A percentile compares a stretch with the other conserved stretches of the same genome.
Evolutionary conservation across 495 filamentous ascomycete genomes (phyloP).

Genomic region (Hypoxylon perforatum): DNA sequence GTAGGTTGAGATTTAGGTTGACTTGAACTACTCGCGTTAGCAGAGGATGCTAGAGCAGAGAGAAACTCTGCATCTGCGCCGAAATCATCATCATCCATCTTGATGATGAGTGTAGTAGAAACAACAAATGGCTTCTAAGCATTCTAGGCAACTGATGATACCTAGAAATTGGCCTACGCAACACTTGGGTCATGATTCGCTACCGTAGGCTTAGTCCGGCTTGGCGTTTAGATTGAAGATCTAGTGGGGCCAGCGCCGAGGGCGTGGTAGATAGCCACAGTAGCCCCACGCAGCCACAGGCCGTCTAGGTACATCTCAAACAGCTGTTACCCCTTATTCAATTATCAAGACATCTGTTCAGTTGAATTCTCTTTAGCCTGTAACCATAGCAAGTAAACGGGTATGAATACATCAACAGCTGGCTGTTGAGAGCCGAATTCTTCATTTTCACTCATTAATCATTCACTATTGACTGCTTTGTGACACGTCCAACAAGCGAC

Average conservation of each 20-base stretch:
- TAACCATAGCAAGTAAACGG: constrained; percentile 8
- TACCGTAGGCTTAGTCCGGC: constrained; percentile 19
- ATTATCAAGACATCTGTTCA: constrained; percentile 31
- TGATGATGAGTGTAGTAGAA: not conserved
- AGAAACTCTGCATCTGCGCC: constrained; percentile 69
- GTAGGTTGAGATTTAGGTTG: constrained; percentile 37
- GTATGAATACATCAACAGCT: constrained; percentile 40
- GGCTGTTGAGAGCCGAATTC: constrained; percentile 41
- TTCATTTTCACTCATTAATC: constrained; percentile 9
- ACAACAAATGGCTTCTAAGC: too few species aligned
- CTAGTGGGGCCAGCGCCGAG: not conserved
- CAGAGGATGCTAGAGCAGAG: constrained; percentile 61
- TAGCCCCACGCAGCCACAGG: constrained; percentile 24
- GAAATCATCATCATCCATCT: constrained; percentile 68
- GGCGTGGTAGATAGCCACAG: not conserved
- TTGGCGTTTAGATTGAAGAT: constrained; percentile 9
- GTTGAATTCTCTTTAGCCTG: constrained; percentile 34
- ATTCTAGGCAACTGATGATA: too few species aligned
- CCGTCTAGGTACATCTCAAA: not conserved
- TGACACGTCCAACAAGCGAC: not conserved
- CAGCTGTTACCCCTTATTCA: constrained; percentile 21
- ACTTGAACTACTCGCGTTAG: constrained; percentile 36
- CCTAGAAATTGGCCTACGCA: too few species aligned
- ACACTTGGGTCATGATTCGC: not conserved
- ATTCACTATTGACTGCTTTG: not conserved